Conservation (phyloP, 2,329 filamentous ascomycete species). For the Monosporascus cannonballus region DNA sequence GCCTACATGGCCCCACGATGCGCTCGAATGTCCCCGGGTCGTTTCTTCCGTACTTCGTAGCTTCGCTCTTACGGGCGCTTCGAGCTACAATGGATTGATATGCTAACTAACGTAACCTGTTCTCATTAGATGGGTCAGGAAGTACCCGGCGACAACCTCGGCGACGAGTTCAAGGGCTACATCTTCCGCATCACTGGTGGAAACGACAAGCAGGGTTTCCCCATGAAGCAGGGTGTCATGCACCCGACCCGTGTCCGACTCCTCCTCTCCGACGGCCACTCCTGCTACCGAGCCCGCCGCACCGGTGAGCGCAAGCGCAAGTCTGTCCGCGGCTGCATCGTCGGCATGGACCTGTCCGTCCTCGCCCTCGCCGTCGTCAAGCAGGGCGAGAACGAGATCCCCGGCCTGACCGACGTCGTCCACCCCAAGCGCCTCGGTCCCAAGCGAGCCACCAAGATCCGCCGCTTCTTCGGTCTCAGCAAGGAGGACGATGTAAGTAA, state of each 20-base stretch:
- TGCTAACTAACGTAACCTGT: slow-evolving; percentile 29
- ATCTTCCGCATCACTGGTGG: slow-evolving; percentile 99
- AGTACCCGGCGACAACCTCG: slow-evolving; percentile 88
- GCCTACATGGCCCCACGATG: neutral
- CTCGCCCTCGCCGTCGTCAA: slow-evolving; percentile 94
- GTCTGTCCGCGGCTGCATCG: slow-evolving; percentile 98
- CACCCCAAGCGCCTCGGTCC: slow-evolving; percentile 99
- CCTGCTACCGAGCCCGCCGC: slow-evolving; percentile 97
- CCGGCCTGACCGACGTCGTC: slow-evolving; percentile 94
- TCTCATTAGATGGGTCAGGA: slow-evolving; percentile 71
- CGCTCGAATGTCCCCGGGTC: neutral
- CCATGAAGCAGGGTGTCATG: slow-evolving; percentile 99
- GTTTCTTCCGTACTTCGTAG: neutral
- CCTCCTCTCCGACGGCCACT: slow-evolving; percentile 92
- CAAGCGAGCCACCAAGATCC: slow-evolving; percentile 99
- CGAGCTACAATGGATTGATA: slow-evolving; percentile 12
- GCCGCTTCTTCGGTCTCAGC: slow-evolving; percentile 98
- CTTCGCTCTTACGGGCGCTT: slow-evolving; percentile 1
- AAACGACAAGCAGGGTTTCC: slow-evolving; percentile 99
- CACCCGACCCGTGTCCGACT: slow-evolving; percentile 97
- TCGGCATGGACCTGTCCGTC: slow-evolving; percentile 90
- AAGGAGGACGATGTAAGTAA: slow-evolving; percentile 99
- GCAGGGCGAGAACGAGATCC: slow-evolving; percentile 92
- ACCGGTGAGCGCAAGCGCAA: slow-evolving; percentile 99
- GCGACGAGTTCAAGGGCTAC: slow-evolving; percentile 99